Base-by-base conservation (phyloP, 345 rosid genomes). In the Hirschfeldia incana region DNA sequence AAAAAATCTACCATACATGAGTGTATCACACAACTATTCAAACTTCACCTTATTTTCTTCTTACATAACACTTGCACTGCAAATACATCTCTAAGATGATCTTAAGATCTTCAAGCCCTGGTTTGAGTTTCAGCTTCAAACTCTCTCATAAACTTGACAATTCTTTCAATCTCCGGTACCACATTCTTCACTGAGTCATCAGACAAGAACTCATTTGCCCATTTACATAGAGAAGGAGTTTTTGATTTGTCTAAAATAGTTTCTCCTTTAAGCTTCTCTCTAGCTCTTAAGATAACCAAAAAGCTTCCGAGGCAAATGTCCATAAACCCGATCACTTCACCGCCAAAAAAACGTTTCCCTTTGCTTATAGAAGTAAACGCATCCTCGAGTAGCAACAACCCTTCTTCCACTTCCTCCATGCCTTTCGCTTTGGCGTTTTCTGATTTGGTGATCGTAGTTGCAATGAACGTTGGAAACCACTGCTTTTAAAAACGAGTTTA, bases 311-410 rank as follows among this genome's bases (percentile, higher is more conserved):
- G 75, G 2, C 91, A 90, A 53, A 92, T 88, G 81, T 92, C 95
- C 29, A 88, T 69, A 29, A 76, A 89, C 26, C 96, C 96, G 9
- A 92, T 86, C 9, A 57, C 44, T 64, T 85, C 88, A 71, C 94
- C 97, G 4, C 96, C 90, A 53, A 93, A 93, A 84, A 88, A 93
- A 0, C 83, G 37, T 68, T 84, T 84, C 28, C 97, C 98, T 78
- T 91, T 84, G 87, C 94, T 85, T 42, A 83, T 66, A 58, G 81
- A 79, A 15, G 10, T 37, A 66, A 77, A 89, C 0, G 85, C 91
- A 2, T 84, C 91, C 77, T 91, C 92, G 37, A 93, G 63, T 63
- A 70, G 57, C 16, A 6, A 64, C 29, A 93, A 2, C 12, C 89
- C 88, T 79, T 87, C 88, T 0, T 3, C 69, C 11, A 84, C 30